These are phyloP conservation scores for Candida stauntonica DNA, from an alignment of 805 yeast species.

Conservation along the genomic window DNA sequence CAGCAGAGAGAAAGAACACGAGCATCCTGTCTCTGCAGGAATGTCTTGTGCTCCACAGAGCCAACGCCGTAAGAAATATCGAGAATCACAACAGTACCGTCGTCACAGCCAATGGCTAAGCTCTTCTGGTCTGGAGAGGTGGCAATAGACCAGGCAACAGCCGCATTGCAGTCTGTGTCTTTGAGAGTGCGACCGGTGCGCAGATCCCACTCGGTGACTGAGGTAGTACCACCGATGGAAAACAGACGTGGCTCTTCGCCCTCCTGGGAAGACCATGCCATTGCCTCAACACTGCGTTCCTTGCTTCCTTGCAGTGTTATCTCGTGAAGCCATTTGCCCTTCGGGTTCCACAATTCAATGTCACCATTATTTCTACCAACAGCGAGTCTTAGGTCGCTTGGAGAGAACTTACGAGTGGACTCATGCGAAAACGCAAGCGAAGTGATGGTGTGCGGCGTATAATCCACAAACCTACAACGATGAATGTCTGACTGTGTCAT, in stretches of 20 bases:
- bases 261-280: conserved; percentile 65
- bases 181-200: conserved; percentile 63
- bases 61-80: conserved; percentile 89
- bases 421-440: conserved; percentile 71
- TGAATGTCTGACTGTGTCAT: conserved; percentile 42
- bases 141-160: conserved; percentile 87
- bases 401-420: conserved; percentile 44
- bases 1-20: conserved; percentile 78
- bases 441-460: conserved; percentile 78
- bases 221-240: conserved; percentile 91
- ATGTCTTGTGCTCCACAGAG: conserved; percentile 64
- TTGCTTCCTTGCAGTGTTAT: conserved; percentile 67
- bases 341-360: conserved; percentile 93
- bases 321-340: conserved; percentile 78
- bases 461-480: conserved; percentile 89
- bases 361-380: conserved; percentile 94
- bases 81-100: conserved; percentile 81
- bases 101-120: conserved; percentile 91
- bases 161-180: conserved; percentile 87
- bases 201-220: conserved; percentile 89
- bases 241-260: conserved; percentile 66
- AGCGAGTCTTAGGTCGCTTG: conserved; percentile 67
- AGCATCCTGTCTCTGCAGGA: conserved; percentile 79
- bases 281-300: conserved; percentile 83
- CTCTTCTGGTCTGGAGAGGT: conserved; percentile 55